phyloP scores from a whole-genome alignment of 495 filamentous ascomycete species.

The Penicillium coffeae region DNA sequence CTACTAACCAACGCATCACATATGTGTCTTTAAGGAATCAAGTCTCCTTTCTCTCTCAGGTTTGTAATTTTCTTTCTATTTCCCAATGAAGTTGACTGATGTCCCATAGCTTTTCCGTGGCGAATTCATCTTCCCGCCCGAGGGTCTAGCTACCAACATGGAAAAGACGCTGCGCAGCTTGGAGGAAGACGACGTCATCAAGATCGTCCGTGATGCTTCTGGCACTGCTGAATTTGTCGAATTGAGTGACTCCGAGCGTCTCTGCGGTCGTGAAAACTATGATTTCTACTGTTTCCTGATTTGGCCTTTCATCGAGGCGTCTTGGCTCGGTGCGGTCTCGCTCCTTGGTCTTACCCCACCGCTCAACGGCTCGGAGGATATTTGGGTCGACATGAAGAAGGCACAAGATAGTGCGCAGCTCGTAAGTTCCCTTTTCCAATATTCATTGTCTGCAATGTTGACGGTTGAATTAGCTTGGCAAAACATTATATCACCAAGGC shows the following conservation, averaged over 20 bases:
- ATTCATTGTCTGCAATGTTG: conserved; percentile 5
- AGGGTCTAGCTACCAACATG: conserved; percentile 74
- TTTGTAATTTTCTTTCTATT: conserved; percentile 15
- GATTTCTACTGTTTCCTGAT: conserved; percentile 98
- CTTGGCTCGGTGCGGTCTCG: conserved; percentile 84
- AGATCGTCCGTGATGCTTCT: conserved; percentile 54
- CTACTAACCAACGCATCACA: conserved; percentile 71
- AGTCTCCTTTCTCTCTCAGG: conserved; percentile 80
- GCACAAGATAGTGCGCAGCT: conserved; percentile 81
- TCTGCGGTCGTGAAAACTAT: conserved; percentile 81
- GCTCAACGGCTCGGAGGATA: conserved; percentile 50
- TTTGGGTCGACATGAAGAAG: conserved; percentile 74
- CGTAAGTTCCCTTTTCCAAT: conserved; percentile 40
- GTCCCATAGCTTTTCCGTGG: conserved; percentile 73
- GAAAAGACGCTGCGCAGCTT: conserved; percentile 71
- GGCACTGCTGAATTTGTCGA: conserved; percentile 61
- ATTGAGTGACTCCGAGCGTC: conserved; percentile 70
- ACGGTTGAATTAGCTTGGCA: conserved; percentile 67
- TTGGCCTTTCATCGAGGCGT: conserved; percentile 94
- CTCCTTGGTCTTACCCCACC: conserved; percentile 83
- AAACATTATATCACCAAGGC: conserved; percentile 96
- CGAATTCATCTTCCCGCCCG: conserved; percentile 93
- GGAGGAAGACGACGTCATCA: conserved; percentile 77
- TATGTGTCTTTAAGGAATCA: conserved; percentile 68
- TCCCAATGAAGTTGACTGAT: conserved; percentile 13